phyloP scores from a whole-genome alignment of 2,329 filamentous ascomycete genomes.

The Arthrobotrys entomopaga region DNA sequence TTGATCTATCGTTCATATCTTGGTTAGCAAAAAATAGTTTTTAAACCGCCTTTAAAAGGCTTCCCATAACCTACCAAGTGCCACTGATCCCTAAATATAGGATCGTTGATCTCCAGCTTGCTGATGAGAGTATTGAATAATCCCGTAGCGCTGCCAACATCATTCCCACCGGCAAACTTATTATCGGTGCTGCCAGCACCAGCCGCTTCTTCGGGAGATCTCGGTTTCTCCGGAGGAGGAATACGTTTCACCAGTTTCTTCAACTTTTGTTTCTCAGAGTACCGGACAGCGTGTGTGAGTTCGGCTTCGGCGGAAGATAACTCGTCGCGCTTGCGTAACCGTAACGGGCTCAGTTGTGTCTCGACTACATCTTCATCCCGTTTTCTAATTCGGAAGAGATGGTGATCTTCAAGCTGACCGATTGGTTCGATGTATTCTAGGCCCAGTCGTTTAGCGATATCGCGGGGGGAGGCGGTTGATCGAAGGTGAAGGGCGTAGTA shows the following conservation, averaged over 20 bases:
- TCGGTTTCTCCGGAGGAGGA: conserved; percentile 60
- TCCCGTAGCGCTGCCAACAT: conserved; percentile 14
- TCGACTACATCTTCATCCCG: conserved; percentile 70
- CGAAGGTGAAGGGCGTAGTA: conserved; percentile 93
- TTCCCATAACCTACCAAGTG: conserved; percentile 69
- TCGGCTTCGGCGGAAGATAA: conserved; percentile 65
- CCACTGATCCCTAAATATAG: conserved; percentile 95
- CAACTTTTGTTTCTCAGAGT: conserved; percentile 80
- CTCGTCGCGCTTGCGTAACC: conserved; percentile 65
- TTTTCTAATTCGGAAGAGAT: conserved; percentile 82
- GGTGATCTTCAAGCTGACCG: conserved; percentile 80
- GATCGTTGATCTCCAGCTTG: conserved; percentile 80
- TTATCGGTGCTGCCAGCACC: conserved; percentile 2
- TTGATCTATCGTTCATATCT: conserved; percentile 69
- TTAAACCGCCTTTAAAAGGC: background rate
- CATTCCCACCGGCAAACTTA: conserved; percentile 30
- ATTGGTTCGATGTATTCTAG: conserved; percentile 83
- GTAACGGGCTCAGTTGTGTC: conserved; percentile 67
- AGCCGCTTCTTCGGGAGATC: conserved; percentile 28
- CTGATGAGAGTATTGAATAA: conserved; percentile 66
- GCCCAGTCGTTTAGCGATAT: conserved; percentile 77
- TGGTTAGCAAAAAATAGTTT: conserved; percentile 38
- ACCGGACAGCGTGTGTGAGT: conserved; percentile 77
- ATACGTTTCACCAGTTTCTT: conserved; percentile 72
- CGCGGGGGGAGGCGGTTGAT: conserved; percentile 71